Conservation (phyloP, 768 basidiomycete genomes). For the Galerina sulciceps region DNA sequence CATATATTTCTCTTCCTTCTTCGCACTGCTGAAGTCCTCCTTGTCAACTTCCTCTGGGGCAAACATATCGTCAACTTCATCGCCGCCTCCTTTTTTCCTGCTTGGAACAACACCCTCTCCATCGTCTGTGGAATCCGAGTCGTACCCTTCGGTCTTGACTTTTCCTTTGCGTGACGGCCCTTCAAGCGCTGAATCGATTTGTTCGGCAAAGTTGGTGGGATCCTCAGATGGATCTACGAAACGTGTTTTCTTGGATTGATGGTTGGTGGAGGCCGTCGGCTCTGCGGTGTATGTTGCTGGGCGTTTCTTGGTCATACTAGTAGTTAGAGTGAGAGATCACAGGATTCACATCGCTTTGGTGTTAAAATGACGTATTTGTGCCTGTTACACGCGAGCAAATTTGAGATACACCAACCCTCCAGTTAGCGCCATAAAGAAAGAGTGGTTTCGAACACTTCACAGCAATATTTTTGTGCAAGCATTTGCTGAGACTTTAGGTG, state of each 20-base stretch:
- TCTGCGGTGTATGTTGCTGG: slow-evolving; percentile 30
- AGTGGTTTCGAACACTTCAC: too few relatives aligned
- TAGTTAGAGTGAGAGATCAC: slow-evolving; percentile 21
- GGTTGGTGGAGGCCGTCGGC: slow-evolving; percentile 32
- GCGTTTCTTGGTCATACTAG: slow-evolving; percentile 41
- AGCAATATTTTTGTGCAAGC: too few relatives aligned
- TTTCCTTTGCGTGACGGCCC: slow-evolving; percentile 70
- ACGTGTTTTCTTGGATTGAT: slow-evolving; percentile 70
- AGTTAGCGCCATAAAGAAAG: too few relatives aligned
- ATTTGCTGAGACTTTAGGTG: neutral
- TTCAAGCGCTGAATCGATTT: slow-evolving; percentile 79
- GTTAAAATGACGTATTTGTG: neutral
- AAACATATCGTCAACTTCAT: slow-evolving; percentile 84
- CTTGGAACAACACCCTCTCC: slow-evolving; percentile 93
- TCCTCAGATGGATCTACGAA: slow-evolving; percentile 80
- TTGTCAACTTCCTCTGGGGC: slow-evolving; percentile 66
- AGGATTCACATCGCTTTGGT: neutral
- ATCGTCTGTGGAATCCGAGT: slow-evolving; percentile 93
- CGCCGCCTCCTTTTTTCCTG: slow-evolving; percentile 64
- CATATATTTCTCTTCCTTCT: slow-evolving; percentile 75
- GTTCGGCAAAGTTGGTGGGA: slow-evolving; percentile 74
- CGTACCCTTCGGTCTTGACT: slow-evolving; percentile 86
- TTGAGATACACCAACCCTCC: neutral
- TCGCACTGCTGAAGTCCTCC: slow-evolving; percentile 39
- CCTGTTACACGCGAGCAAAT: neutral